Percentiles rank a stretch among this genome's conserved stretches.
Evolutionary conservation across 1,284 basidiomycete genomes (phyloP).

Genomic region (Fistulinella cinereoalba): DNA sequence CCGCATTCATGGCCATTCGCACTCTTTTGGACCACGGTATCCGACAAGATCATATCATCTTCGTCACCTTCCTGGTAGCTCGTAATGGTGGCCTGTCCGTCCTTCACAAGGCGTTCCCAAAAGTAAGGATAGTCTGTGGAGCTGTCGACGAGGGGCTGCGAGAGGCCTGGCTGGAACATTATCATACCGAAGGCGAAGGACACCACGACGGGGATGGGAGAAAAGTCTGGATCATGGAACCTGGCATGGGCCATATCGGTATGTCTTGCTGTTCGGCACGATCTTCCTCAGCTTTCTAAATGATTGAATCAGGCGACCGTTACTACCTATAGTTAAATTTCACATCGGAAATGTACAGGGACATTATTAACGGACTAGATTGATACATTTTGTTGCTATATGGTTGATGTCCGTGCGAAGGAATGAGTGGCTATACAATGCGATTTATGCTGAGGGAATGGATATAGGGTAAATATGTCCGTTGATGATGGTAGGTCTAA

Average conservation of each 20-base stretch:
- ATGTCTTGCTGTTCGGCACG: constrained; percentile 17
- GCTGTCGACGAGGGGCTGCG: constrained; percentile 74
- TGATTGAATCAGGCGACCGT: constrained; percentile 40
- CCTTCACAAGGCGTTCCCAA: constrained; percentile 79
- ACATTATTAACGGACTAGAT: constrained; percentile 8
- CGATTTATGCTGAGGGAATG: constrained; percentile 5
- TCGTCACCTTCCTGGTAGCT: constrained; percentile 87
- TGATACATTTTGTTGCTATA: constrained; percentile 4
- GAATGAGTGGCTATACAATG: constrained; percentile 12
- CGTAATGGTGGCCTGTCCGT: constrained; percentile 76
- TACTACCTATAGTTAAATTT: constrained; percentile 39
- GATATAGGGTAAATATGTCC: constrained; percentile 2
- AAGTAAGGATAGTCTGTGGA: constrained; percentile 78
- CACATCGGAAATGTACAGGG: background rate
- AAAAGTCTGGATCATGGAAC: constrained; percentile 74
- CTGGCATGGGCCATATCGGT: constrained; percentile 84
- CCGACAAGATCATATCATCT: constrained; percentile 77
- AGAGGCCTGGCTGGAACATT: constrained; percentile 66
- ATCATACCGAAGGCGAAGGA: constrained; percentile 42
- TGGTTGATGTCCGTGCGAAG: constrained; percentile 7
- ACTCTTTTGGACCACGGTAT: constrained; percentile 95
- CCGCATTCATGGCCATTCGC: constrained; percentile 96
- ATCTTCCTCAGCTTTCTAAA: constrained; percentile 4
- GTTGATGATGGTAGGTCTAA: constrained; percentile 5
- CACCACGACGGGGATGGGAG: constrained; percentile 42